Evolutionary conservation across 805 yeast genomes (phyloP).

Genomic region (Wickerhamiella alocasiicola): DNA sequence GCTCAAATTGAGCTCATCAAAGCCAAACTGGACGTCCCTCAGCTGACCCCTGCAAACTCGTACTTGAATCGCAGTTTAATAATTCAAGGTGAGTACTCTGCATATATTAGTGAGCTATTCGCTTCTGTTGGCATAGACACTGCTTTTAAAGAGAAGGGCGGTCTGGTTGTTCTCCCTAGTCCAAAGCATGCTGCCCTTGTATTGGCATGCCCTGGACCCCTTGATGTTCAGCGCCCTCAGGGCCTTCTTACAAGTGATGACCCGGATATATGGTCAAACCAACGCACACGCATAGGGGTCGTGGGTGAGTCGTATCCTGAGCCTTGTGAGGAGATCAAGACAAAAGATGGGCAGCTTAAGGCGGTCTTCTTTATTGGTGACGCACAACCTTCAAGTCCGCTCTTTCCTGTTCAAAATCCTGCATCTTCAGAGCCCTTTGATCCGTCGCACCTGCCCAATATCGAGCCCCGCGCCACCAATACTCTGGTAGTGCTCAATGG

Average conservation of each 20-base stretch:
- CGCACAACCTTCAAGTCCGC: background rate
- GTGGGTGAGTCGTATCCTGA: background rate
- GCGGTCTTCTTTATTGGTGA: background rate
- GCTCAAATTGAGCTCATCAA: background rate
- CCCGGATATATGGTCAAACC: background rate
- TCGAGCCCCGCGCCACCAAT: no score
- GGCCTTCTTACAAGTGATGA: constrained; percentile 11
- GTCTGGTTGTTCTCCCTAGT: constrained; percentile 3
- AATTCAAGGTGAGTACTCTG: background rate
- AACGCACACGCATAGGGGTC: background rate
- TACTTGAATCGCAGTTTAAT: constrained; percentile 5
- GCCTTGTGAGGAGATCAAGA: background rate
- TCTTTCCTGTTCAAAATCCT: background rate
- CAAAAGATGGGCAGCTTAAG: background rate
- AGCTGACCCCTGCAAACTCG: background rate
- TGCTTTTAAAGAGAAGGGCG: background rate
- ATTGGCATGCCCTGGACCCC: constrained; percentile 12
- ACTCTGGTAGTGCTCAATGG: constrained; percentile 2
- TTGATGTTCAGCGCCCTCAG: constrained; percentile 7
- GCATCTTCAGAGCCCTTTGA: background rate
- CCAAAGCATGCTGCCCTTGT: constrained; percentile 11
- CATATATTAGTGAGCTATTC: background rate
- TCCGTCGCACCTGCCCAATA: no score
- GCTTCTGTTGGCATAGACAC: background rate
- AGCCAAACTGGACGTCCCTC: background rate